These are phyloP conservation scores for Penicillium coprophilum DNA, from an alignment of 495 filamentous ascomycete species.

Conservation along the genomic window DNA sequence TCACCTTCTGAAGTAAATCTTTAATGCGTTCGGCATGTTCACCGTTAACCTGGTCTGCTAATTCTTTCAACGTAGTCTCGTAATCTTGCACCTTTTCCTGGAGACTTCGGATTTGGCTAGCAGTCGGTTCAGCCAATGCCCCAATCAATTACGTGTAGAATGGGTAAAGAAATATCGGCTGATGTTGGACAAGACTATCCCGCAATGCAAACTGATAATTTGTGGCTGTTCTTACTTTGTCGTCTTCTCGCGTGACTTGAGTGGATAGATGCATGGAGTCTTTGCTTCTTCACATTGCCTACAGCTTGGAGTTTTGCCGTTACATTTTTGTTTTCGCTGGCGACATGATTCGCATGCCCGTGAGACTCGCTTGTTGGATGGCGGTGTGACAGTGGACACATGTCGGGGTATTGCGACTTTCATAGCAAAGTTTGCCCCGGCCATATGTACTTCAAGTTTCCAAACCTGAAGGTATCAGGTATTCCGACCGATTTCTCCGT, in stretches of 20 bases:
- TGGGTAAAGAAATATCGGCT: not conserved
- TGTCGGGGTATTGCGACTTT: conserved; percentile 19
- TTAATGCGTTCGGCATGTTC: conserved; percentile 35
- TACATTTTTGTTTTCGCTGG: conserved; percentile 63
- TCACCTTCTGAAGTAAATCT: conserved; percentile 39
- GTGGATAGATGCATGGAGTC: conserved; percentile 49
- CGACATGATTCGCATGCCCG: conserved; percentile 70
- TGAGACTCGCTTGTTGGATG: conserved; percentile 31
- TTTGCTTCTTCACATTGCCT: conserved; percentile 53
- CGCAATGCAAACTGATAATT: not conserved
- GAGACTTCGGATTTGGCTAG: conserved; percentile 43
- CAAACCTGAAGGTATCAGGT: not conserved
- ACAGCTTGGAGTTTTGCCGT: conserved; percentile 53
- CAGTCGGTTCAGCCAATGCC: not conserved
- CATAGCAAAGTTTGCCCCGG: not conserved
- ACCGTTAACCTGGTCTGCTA: conserved; percentile 31
- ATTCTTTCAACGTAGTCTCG: conserved; percentile 47
- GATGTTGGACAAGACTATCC: not conserved
- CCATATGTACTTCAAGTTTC: not conserved
- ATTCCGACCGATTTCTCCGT: not conserved
- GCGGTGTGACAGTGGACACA: not conserved
- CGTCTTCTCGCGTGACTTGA: conserved; percentile 52
- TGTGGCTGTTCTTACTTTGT: conserved; percentile 9
- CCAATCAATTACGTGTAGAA: not conserved
- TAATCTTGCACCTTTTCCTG: conserved; percentile 51